These are phyloP conservation scores for Nicotiana tomentosiformis DNA, from an alignment of 257 asterid genomes.

Conservation along the genomic window DNA sequence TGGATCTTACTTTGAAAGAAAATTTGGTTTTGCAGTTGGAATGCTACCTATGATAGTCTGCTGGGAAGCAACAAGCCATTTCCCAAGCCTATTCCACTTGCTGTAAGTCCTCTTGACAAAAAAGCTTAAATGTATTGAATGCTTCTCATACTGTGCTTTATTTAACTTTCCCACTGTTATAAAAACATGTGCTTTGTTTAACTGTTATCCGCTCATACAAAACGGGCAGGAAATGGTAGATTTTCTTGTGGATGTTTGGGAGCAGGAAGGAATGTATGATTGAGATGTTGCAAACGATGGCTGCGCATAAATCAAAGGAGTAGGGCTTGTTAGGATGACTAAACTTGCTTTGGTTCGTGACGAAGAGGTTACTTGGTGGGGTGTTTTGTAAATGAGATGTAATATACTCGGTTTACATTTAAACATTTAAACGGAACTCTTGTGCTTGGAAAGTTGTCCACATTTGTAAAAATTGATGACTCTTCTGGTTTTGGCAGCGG, in stretches of 20 bases:
- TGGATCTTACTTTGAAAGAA: conserved; percentile 24
- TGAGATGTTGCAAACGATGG: conserved; percentile 17
- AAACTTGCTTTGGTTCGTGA: not conserved
- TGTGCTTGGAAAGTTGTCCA: not conserved
- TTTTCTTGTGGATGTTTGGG: conserved; percentile 82
- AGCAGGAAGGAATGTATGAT: conserved; percentile 75
- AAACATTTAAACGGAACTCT: not conserved
- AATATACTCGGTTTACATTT: not conserved
- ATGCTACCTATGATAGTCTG: conserved; percentile 74
- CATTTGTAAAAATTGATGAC: not conserved
- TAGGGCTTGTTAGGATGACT: not conserved
- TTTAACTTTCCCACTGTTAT: not conserved
- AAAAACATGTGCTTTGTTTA: not conserved
- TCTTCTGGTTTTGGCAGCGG: not conserved
- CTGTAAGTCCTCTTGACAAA: conserved; percentile 39
- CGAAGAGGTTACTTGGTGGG: not conserved
- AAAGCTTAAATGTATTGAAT: not conserved
- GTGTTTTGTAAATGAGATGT: conserved; percentile 1
- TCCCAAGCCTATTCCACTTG: conserved; percentile 64
- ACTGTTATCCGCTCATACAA: not conserved
- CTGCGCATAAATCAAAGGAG: not conserved
- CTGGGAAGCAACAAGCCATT: conserved; percentile 78
- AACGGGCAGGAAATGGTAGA: conserved; percentile 73
- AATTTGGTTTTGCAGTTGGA: conserved; percentile 70
- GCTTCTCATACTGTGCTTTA: not conserved